Conservation (phyloP, 2,329 filamentous ascomycete species). For the Parastagonospora avenae region DNA sequence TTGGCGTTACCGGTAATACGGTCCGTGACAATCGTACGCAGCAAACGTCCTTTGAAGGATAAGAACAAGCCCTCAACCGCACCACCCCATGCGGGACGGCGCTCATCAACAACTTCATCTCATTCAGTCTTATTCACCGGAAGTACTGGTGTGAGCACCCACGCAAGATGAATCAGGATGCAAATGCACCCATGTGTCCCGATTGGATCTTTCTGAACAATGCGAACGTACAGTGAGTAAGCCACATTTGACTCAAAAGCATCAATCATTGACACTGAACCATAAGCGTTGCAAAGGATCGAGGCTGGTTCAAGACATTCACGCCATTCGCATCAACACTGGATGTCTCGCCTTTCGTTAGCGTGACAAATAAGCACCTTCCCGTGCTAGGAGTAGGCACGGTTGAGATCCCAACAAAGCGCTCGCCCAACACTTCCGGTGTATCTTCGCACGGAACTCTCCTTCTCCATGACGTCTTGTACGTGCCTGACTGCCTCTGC, state of each 20-base stretch:
- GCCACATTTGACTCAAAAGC: background rate
- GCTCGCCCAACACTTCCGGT: background rate
- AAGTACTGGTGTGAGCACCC: background rate
- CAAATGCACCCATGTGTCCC: constrained; percentile 6
- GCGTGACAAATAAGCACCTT: background rate
- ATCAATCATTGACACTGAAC: background rate
- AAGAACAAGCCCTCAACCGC: too few relatives aligned
- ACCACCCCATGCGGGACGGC: too few relatives aligned
- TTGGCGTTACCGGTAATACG: too few relatives aligned
- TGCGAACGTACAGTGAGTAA: constrained; percentile 19
- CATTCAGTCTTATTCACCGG: background rate
- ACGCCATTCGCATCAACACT: constrained; percentile 17
- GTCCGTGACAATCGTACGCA: too few relatives aligned
- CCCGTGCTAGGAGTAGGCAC: constrained; percentile 16
- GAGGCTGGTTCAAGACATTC: constrained; percentile 26
- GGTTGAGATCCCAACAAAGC: constrained; percentile 15
- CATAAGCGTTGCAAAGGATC: constrained; percentile 14
- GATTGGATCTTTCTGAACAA: constrained; percentile 14
- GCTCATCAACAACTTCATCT: background rate
- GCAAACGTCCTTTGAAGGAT: too few relatives aligned
- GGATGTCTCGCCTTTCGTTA: background rate
- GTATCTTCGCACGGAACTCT: constrained; percentile 3
- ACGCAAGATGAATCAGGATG: background rate
- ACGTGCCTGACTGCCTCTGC: constrained; percentile 3
- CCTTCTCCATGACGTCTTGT: constrained; percentile 19